A percentile compares a stretch with the other conserved stretches of the same genome.
phyloP scores from a whole-genome alignment of 345 rosid genomes.

The Arabis hirsuta region DNA sequence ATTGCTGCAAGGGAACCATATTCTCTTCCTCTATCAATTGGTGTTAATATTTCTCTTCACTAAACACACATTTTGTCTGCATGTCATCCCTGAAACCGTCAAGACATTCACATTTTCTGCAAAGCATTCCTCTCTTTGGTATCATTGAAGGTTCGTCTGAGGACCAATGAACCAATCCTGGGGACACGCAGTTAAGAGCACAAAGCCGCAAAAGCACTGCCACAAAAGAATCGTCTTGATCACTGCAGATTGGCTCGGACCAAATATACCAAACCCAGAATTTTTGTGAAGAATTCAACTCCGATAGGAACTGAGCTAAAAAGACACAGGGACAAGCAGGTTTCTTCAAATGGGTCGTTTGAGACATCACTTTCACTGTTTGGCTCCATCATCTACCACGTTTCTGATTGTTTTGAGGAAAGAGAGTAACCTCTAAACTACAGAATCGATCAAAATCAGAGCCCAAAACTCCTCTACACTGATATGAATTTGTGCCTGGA shows the following conservation, averaged over 20 bases:
- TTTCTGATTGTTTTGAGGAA: constrained; percentile 18
- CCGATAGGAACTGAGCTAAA: neutral
- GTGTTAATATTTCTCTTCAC: neutral
- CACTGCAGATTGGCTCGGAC: constrained; percentile 6
- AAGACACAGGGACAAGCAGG: neutral
- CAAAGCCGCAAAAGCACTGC: neutral
- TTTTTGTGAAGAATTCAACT: constrained; percentile 9
- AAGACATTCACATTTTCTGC: neutral
- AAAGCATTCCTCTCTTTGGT: neutral
- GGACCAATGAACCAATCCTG: neutral
- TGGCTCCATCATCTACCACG: neutral
- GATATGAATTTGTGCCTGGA: neutral
- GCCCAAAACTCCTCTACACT: neutral
- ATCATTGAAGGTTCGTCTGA: neutral
- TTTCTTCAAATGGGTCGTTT: neutral
- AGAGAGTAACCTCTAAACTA: neutral
- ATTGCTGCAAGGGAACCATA: constrained; percentile 1
- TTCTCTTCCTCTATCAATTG: constrained; percentile 8
- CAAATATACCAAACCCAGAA: neutral
- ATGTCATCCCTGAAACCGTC: neutral
- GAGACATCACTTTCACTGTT: neutral
- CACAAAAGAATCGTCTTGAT: neutral
- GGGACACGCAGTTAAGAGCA: neutral
- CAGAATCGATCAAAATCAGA: neutral
- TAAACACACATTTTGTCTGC: constrained; percentile 2